Percentiles rank a stretch among this genome's conserved stretches.
Conservation (phyloP, 768 basidiomycete genomes). For the Trametes punicea region DNA sequence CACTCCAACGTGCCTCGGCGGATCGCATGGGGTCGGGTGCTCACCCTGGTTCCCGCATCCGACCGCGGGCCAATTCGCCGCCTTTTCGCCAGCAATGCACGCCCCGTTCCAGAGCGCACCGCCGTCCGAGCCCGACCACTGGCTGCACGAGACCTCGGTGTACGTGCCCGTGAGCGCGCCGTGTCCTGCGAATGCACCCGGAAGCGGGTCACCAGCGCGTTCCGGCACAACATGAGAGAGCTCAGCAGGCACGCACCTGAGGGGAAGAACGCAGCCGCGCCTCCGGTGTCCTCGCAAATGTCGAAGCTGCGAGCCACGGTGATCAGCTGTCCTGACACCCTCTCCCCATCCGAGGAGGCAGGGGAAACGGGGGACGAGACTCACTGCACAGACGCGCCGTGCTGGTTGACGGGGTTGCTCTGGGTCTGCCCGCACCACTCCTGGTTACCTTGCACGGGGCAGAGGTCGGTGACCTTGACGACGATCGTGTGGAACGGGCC, state of each 20-base stretch:
- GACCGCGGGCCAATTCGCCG: slow-evolving; percentile 47
- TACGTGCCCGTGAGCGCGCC: slow-evolving; percentile 52
- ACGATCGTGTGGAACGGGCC: slow-evolving; percentile 52
- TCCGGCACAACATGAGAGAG: not conserved
- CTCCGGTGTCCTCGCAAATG: slow-evolving; percentile 58
- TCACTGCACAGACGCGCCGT: slow-evolving; percentile 48
- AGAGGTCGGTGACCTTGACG: slow-evolving; percentile 46
- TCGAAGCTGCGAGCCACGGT: slow-evolving; percentile 44
- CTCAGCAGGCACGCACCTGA: slow-evolving; percentile 27
- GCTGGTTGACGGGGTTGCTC: slow-evolving; percentile 40
- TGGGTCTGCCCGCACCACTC: slow-evolving; percentile 54
- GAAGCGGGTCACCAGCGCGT: not conserved
- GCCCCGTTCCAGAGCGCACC: slow-evolving; percentile 44
- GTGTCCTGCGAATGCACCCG: slow-evolving; percentile 31
- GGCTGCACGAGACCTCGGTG: slow-evolving; percentile 52
- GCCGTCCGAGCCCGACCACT: slow-evolving; percentile 57
- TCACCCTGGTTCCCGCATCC: slow-evolving; percentile 56
- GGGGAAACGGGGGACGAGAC: slow-evolving; percentile 12
- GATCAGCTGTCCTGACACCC: not conserved
- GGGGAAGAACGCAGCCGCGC: slow-evolving; percentile 51
- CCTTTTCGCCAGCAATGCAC: slow-evolving; percentile 48
- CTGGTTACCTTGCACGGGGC: slow-evolving; percentile 47
- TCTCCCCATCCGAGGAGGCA: too few relatives aligned
- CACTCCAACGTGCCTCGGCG: not conserved
- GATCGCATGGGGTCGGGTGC: not conserved